phyloP scores from a whole-genome alignment of 1,284 basidiomycete genomes.

The Fomitopsis betulina region DNA sequence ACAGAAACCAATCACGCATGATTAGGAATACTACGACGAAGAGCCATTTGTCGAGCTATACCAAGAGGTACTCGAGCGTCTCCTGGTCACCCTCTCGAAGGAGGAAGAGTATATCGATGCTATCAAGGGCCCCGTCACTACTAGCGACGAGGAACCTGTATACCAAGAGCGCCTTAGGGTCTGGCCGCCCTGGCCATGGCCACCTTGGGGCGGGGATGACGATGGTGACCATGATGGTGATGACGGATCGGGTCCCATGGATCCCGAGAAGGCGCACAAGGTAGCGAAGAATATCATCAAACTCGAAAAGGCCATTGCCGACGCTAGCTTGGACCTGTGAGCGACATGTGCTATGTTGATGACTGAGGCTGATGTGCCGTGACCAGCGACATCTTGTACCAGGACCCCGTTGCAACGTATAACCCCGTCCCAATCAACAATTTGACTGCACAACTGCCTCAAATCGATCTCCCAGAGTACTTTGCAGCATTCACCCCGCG shows the following conservation, averaged over 20 bases:
- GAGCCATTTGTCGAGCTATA: slow-evolving; percentile 69
- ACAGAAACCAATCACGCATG: slow-evolving; percentile 4
- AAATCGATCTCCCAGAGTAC: slow-evolving; percentile 82
- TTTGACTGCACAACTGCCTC: slow-evolving; percentile 67
- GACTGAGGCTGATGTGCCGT: not conserved
- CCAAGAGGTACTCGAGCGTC: slow-evolving; percentile 60
- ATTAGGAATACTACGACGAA: slow-evolving; percentile 88
- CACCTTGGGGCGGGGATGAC: slow-evolving; percentile 65
- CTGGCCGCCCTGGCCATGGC: slow-evolving; percentile 89
- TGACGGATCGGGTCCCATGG: slow-evolving; percentile 34
- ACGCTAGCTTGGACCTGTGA: slow-evolving; percentile 77
- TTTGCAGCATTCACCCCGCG: slow-evolving; percentile 82
- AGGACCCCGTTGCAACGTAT: slow-evolving; percentile 87
- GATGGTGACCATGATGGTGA: slow-evolving; percentile 36
- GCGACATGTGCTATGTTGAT: slow-evolving; percentile 20
- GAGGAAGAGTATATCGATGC: slow-evolving; percentile 33
- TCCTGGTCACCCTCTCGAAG: slow-evolving; percentile 61
- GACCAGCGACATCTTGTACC: slow-evolving; percentile 55
- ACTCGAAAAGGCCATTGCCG: slow-evolving; percentile 81
- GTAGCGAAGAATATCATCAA: slow-evolving; percentile 73
- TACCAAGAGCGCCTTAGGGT: slow-evolving; percentile 56
- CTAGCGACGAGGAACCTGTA: slow-evolving; percentile 25
- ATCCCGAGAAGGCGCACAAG: slow-evolving; percentile 46
- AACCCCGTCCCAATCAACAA: slow-evolving; percentile 76
- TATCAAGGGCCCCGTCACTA: not conserved